phyloP scores from a whole-genome alignment of 2,329 filamentous ascomycete genomes.

The Akanthomyces dipterigenus region DNA sequence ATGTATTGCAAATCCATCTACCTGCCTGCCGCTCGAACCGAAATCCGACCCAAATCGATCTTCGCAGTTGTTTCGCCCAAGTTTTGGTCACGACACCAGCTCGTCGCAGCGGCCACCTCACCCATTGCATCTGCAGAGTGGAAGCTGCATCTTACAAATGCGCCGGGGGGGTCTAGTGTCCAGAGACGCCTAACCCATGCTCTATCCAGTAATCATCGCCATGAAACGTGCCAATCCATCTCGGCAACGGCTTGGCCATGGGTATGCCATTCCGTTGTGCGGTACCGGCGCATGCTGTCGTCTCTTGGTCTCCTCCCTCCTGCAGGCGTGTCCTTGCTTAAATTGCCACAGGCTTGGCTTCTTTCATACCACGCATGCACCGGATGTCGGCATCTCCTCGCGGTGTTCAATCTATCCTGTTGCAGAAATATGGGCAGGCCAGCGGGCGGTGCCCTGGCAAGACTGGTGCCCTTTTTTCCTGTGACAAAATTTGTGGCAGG shows the following conservation, averaged over 20 bases:
- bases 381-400: constrained; percentile 7
- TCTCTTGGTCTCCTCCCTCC: not conserved
- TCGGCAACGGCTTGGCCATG: not conserved
- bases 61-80: constrained; percentile 2
- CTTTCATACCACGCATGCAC: not conserved
- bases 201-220: not conserved
- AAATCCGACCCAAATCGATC: not conserved
- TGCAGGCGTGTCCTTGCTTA: not conserved
- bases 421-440: constrained; percentile 6
- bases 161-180: not conserved
- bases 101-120: not conserved
- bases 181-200: not conserved
- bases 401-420: constrained; percentile 1
- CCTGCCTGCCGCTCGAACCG: not conserved
- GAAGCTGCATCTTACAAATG: not conserved
- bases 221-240: constrained; percentile 6
- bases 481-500: constrained; percentile 4
- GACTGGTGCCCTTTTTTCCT: not conserved
- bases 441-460: not conserved
- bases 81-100: not conserved
- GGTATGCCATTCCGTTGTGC: not conserved
- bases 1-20: not conserved
- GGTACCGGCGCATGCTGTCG: not conserved
- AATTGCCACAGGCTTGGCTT: not conserved
- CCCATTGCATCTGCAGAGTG: not conserved